These are phyloP conservation scores for Gaeumannomyces sp. DNA, from an alignment of 2,329 filamentous ascomycete species.

Conservation along the genomic window DNA sequence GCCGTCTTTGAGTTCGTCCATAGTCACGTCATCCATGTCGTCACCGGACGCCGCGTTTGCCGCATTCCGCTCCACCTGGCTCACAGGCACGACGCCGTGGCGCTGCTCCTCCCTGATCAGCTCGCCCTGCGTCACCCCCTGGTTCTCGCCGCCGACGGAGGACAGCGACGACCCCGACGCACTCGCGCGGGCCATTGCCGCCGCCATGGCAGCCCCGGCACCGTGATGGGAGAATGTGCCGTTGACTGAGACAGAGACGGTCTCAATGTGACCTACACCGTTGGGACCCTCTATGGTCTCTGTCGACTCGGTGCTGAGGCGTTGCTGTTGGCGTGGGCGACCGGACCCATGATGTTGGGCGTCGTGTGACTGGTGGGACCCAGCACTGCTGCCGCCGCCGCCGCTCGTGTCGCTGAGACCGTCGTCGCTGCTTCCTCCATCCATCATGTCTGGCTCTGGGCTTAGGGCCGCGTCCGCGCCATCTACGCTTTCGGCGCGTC, in stretches of 20 bases:
- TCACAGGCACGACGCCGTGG: slow-evolving; percentile 68
- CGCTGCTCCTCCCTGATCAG: slow-evolving; percentile 81
- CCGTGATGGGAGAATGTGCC: slow-evolving; percentile 52
- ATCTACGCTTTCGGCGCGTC: slow-evolving; percentile 8
- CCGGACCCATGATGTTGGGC: slow-evolving; percentile 12
- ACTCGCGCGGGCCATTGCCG: slow-evolving; percentile 15
- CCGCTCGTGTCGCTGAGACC: background rate
- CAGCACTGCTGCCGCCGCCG: background rate
- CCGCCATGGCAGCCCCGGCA: slow-evolving; percentile 17
- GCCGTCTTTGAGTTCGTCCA: slow-evolving; percentile 12
- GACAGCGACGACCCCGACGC: slow-evolving; percentile 11
- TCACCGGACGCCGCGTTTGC: slow-evolving; percentile 8
- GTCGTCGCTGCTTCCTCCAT: slow-evolving; percentile 4
- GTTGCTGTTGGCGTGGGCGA: slow-evolving; percentile 42
- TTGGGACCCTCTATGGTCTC: slow-evolving; percentile 78
- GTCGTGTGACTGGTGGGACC: slow-evolving; percentile 10
- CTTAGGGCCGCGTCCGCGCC: slow-evolving; percentile 10
- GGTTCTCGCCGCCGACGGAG: background rate
- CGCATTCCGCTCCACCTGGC: slow-evolving; percentile 45
- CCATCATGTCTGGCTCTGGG: slow-evolving; percentile 7
- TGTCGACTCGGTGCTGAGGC: slow-evolving; percentile 66
- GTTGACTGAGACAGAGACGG: slow-evolving; percentile 70
- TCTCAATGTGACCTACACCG: slow-evolving; percentile 72
- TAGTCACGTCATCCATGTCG: slow-evolving; percentile 8
- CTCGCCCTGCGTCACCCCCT: slow-evolving; percentile 73